These are phyloP conservation scores for Tolypocladium amazonense DNA, from an alignment of 2,329 filamentous ascomycete genomes.

Conservation along the genomic window DNA sequence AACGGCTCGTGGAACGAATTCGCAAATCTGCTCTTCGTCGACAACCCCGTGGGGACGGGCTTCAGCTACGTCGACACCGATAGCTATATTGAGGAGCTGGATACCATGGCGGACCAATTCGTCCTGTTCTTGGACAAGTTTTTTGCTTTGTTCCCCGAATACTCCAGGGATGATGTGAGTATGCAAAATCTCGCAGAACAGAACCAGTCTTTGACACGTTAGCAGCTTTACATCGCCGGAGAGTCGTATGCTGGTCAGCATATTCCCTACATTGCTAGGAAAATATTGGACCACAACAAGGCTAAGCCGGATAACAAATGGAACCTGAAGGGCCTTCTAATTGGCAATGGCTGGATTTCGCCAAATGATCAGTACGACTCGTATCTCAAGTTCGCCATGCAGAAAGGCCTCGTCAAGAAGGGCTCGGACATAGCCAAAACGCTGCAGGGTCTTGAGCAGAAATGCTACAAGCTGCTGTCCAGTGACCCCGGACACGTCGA, in stretches of 20 bases:
- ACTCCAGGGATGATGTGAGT: constrained; percentile 82
- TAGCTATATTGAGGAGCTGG: constrained; percentile 73
- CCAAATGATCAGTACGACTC: constrained; percentile 81
- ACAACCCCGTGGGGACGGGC: constrained; percentile 92
- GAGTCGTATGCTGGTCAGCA: constrained; percentile 96
- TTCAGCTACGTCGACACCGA: constrained; percentile 93
- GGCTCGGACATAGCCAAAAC: constrained; percentile 52
- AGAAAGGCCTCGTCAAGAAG: constrained; percentile 60
- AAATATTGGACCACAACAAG: constrained; percentile 84
- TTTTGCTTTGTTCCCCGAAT: constrained; percentile 84
- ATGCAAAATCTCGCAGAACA: background rate
- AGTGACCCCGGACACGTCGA: constrained; percentile 45
- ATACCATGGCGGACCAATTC: constrained; percentile 84
- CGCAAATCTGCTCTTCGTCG: constrained; percentile 90
- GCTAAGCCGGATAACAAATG: constrained; percentile 34
- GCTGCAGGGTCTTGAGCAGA: constrained; percentile 57
- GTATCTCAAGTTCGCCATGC: constrained; percentile 73
- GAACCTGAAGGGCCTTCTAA: constrained; percentile 76
- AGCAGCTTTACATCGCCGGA: constrained; percentile 81
- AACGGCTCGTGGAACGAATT: constrained; percentile 99
- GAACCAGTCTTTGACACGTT: constrained; percentile 8
- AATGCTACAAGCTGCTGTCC: constrained; percentile 55
- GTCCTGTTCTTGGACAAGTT: constrained; percentile 83
- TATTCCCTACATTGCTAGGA: constrained; percentile 92
- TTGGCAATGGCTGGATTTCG: constrained; percentile 97